Conservation (phyloP, 2,329 filamentous ascomycete genomes). For the Aspergillus pseudotamarii region DNA sequence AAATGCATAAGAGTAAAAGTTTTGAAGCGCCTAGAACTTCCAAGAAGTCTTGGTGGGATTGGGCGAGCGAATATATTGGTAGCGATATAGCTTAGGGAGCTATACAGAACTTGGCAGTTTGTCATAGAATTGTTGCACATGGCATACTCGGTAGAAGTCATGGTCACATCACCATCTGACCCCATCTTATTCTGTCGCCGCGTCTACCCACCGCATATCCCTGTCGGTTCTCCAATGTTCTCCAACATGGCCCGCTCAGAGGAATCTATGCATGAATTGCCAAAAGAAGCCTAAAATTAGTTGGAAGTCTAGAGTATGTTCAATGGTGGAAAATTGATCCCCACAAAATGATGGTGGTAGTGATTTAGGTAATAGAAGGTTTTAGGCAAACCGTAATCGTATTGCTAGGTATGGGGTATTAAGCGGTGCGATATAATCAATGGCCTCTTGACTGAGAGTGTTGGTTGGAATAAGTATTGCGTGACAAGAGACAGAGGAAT, state of each 20-base stretch:
- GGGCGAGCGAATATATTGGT: background rate
- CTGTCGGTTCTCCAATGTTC: background rate
- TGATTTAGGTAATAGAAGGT: background rate
- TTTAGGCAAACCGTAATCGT: background rate
- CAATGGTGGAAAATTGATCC: constrained; percentile 6
- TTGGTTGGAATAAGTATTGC: background rate
- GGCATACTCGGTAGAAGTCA: background rate
- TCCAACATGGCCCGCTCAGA: background rate
- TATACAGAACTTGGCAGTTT: background rate
- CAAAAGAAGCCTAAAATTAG: background rate
- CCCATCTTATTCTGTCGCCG: background rate
- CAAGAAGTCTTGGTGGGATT: constrained; percentile 2
- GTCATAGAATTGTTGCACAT: background rate
- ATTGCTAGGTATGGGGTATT: background rate
- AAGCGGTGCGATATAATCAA: background rate
- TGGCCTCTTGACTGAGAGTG: background rate
- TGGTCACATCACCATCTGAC: constrained; percentile 1
- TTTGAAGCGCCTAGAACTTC: background rate
- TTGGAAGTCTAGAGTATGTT: background rate
- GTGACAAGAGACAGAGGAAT: background rate
- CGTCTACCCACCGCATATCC: background rate
- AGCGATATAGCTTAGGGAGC: background rate
- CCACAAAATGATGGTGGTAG: background rate
- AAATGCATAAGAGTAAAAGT: background rate
- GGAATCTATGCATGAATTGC: background rate